Evolutionary conservation across 2,329 filamentous ascomycete genomes (phyloP), one percentile per base, ranked within the genome.

Genomic region (Coniochaeta sp.): DNA sequence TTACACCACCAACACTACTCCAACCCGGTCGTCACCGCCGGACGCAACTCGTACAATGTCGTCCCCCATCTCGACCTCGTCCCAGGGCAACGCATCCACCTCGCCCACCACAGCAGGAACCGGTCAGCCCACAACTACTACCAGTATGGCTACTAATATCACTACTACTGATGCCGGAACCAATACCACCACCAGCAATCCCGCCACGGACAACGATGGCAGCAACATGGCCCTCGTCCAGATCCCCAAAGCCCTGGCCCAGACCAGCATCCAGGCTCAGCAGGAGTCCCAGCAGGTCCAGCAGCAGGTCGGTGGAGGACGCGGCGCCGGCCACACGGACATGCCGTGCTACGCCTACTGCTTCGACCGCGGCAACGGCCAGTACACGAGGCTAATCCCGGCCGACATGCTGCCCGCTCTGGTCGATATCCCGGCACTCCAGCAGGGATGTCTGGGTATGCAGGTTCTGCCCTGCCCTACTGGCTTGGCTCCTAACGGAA

Each of bases 381-480:
- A 69, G 46, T 77, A 72, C 53, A 82, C 80, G 5, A 70, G 75
- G 3, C 71, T 84, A 0, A 67, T 83, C 13, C 78, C 78, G 0
- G 79, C 76, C 0, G 81, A 84, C 55, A 68, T 72, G 65, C 63
- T 83, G 10, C 75, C 73, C 0, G 61, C 66, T 3, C 59, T 76
- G 31, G 57, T 64, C 6, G 71, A 73, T 42, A 65, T 83, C 4
- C 72, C 75, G 1, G 58, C 68, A 1, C 51, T 66, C 1, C 70
- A 79, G 61, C 52, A 60, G 9, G 64, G 61, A 31, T 62, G 63
- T 20, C 56, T 58, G 6, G 73, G 74, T 12, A 73, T 81, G 72
- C 62, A 77, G 5, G 67, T 79, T 6, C 61, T 82, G 18, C 73
- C 75, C 0, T 57, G 67, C 8, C 70, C 76, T 14, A 60, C 62